A percentile compares a stretch with the other conserved stretches of the same genome.
phyloP scores from a whole-genome alignment of 2,329 filamentous ascomycete species.

The Allantophomopsis cytisporea region DNA sequence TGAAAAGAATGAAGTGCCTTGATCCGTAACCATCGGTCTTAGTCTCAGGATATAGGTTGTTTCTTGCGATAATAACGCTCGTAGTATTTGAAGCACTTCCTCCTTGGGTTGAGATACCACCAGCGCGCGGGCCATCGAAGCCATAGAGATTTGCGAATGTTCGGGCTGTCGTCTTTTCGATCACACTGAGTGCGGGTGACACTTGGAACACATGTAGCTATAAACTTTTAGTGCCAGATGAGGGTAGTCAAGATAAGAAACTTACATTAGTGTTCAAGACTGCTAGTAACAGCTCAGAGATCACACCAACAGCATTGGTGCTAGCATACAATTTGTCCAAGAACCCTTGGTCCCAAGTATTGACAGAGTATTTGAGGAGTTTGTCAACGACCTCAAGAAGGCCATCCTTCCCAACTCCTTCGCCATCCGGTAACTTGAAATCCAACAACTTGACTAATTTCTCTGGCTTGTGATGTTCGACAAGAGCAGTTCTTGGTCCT shows the following conservation, averaged over 20 bases:
- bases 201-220: conserved; percentile 85
- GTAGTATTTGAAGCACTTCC: conserved; percentile 77
- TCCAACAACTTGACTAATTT: conserved; percentile 39
- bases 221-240: not conserved
- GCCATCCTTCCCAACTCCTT: conserved; percentile 55
- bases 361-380: conserved; percentile 76
- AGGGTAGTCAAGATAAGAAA: conserved; percentile 3
- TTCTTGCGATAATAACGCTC: conserved; percentile 76
- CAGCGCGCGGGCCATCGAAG: conserved; percentile 51
- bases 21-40: conserved; percentile 58
- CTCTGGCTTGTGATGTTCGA: conserved; percentile 47
- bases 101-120: conserved; percentile 61
- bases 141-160: conserved; percentile 67
- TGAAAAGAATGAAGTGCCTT: conserved; percentile 69
- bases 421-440: conserved; percentile 39
- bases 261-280: conserved; percentile 79
- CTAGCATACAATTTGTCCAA: conserved; percentile 90
- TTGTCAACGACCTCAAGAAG: conserved; percentile 57
- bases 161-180: conserved; percentile 73
- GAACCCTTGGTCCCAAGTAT: conserved; percentile 98
- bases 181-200: conserved; percentile 72
- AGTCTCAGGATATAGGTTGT: conserved; percentile 67
- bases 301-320: conserved; percentile 74
- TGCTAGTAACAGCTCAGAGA: conserved; percentile 72
- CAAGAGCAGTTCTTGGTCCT: conserved; percentile 39